Evolutionary conservation across 2,329 filamentous ascomycete genomes (phyloP).

Genomic region (Aspergillus terreus): DNA sequence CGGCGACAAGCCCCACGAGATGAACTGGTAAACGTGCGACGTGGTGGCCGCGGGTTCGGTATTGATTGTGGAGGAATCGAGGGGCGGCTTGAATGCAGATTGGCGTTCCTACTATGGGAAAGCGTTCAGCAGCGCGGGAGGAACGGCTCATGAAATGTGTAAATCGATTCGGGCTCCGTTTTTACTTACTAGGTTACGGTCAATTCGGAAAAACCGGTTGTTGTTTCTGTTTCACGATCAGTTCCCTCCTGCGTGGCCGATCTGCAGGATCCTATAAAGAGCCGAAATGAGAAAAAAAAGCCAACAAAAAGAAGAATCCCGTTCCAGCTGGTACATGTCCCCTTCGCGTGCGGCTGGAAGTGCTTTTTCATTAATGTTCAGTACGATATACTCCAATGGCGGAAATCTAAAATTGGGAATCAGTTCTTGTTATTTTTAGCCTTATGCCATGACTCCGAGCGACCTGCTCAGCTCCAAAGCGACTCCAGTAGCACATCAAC

Average conservation of each 20-base stretch:
- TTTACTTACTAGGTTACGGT: constrained; percentile 33
- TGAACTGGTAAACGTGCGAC: constrained; percentile 80
- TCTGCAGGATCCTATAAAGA: constrained; percentile 24
- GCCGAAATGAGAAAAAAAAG: constrained; percentile 33
- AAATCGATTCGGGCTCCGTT: constrained; percentile 37
- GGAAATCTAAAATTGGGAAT: constrained; percentile 29
- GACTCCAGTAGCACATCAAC: no score
- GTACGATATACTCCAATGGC: constrained; percentile 32
- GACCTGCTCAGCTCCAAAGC: no score
- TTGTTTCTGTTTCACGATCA: constrained; percentile 28
- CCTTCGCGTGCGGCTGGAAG: constrained; percentile 22
- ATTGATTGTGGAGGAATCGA: constrained; percentile 39
- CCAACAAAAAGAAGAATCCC: constrained; percentile 37
- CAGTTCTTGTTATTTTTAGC: constrained; percentile 13
- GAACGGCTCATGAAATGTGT: constrained; percentile 39
- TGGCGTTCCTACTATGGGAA: constrained; percentile 25
- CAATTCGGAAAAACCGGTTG: constrained; percentile 31
- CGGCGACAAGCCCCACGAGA: constrained; percentile 99
- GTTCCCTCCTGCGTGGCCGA: constrained; percentile 28
- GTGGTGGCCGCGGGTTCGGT: constrained; percentile 39
- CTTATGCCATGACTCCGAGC: constrained; percentile 4
- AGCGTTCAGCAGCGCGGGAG: constrained; percentile 26
- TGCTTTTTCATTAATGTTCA: constrained; percentile 30
- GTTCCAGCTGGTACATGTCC: constrained; percentile 27
- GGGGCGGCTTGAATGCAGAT: constrained; percentile 34